A percentile compares a stretch with the other conserved stretches of the same genome.
phyloP scores from a whole-genome alignment of 352 stramenopile genomes.

The Phytophthora melonis region DNA sequence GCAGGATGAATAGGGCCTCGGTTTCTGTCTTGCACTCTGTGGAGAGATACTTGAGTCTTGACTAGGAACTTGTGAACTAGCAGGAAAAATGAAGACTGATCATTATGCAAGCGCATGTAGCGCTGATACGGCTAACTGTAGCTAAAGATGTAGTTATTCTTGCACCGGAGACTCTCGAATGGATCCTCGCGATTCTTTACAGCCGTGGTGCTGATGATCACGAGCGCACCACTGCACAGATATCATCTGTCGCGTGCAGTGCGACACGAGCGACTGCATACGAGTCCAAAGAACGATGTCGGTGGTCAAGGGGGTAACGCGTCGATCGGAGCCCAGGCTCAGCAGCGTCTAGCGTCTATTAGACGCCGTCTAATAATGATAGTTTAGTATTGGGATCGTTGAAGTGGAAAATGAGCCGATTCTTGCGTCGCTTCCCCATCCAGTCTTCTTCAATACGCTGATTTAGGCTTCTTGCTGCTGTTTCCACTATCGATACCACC shows the following conservation, averaged over 20 bases:
- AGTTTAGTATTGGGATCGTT: background rate
- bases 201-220: constrained; percentile 17
- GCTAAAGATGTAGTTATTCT: background rate
- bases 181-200: constrained; percentile 18
- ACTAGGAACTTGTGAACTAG: background rate
- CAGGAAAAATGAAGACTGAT: constrained; percentile 4
- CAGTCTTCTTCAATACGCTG: background rate
- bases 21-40: constrained; percentile 3
- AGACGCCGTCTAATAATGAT: too few relatives aligned
- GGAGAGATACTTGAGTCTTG: background rate
- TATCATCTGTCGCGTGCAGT: constrained; percentile 1
- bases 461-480: constrained; percentile 5
- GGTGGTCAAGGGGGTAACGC: background rate
- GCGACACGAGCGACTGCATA: background rate
- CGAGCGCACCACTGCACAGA: background rate
- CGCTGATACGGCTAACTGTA: background rate
- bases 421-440: background rate
- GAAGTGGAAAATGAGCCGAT: background rate
- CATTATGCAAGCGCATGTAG: background rate
- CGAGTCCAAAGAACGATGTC: background rate
- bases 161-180: constrained; percentile 3
- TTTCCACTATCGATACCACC: background rate
- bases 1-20: too few relatives aligned
- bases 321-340: background rate
- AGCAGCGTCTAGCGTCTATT: background rate